Percentiles rank a stretch among this genome's conserved stretches.
These are phyloP conservation scores for Cercospora janseana DNA, from an alignment of 2,329 filamentous ascomycete species.

Conservation along the genomic window DNA sequence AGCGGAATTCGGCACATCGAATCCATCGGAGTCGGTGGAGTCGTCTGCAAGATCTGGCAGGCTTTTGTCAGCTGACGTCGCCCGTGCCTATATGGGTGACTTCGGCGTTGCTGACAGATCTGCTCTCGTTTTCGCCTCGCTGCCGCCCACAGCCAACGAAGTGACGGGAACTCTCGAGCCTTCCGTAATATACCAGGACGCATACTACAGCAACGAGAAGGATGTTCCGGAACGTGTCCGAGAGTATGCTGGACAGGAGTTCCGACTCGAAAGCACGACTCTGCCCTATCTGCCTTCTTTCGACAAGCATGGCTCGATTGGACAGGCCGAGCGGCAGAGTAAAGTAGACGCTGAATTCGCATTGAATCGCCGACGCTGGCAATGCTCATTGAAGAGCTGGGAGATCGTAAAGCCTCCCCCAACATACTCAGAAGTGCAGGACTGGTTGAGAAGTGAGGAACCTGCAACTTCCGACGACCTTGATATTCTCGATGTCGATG, in stretches of 20 bases:
- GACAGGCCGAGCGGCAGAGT: conserved; percentile 57
- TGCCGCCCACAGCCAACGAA: conserved; percentile 47
- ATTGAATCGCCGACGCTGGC: conserved; percentile 54
- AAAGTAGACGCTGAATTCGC: conserved; percentile 51
- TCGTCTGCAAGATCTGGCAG: neutral
- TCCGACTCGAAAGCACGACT: conserved; percentile 71
- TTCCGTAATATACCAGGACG: conserved; percentile 75
- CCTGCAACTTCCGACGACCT: conserved; percentile 20
- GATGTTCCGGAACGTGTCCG: conserved; percentile 75
- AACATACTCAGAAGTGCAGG: conserved; percentile 63
- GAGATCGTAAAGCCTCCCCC: conserved; percentile 72
- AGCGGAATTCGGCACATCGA: neutral
- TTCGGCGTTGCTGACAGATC: conserved; percentile 22
- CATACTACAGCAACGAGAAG: conserved; percentile 77
- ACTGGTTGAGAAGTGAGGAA: conserved; percentile 59
- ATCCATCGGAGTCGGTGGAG: neutral
- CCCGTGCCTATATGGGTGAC: conserved; percentile 26
- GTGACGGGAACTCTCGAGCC: conserved; percentile 61
- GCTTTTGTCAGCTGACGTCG: neutral
- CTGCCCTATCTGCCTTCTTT: conserved; percentile 80
- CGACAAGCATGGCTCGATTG: conserved; percentile 46
- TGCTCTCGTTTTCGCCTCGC: conserved; percentile 38
- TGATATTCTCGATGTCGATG: conserved; percentile 32
- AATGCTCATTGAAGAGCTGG: conserved; percentile 70
- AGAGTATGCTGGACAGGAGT: conserved; percentile 87